These are phyloP conservation scores for Podila verticillata DNA, from an alignment of 192 early-diverging fungal genomes.

Conservation along the genomic window DNA sequence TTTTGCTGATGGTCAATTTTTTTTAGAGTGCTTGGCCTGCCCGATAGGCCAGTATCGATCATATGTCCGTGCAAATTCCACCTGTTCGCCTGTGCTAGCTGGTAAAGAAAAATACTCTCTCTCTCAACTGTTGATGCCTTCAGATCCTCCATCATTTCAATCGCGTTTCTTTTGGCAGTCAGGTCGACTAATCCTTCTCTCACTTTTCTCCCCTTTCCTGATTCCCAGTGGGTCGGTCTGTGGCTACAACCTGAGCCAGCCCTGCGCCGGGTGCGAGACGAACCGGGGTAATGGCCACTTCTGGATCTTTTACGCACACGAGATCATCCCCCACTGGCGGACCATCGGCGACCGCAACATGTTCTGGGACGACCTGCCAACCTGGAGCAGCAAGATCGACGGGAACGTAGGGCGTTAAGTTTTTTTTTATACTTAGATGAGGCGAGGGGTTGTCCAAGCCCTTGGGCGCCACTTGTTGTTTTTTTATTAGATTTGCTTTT, in stretches of 20 bases:
- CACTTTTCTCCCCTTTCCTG: neutral
- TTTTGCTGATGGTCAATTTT: neutral
- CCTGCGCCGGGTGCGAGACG: slow-evolving; percentile 45
- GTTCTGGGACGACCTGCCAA: slow-evolving; percentile 51
- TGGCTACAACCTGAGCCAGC: slow-evolving; percentile 47
- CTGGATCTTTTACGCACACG: slow-evolving; percentile 51
- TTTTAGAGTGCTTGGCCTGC: slow-evolving; percentile 32
- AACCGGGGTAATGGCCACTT: slow-evolving; percentile 51
- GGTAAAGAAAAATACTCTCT: slow-evolving; percentile 5
- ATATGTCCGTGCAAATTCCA: slow-evolving; percentile 52
- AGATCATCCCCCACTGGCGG: slow-evolving; percentile 42
- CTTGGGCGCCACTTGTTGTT: no score
- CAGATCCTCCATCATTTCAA: no score
- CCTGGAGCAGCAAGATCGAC: slow-evolving; percentile 36
- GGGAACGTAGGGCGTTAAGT: slow-evolving; percentile 43
- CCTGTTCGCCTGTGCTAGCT: slow-evolving; percentile 48
- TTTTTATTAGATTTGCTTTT: no score
- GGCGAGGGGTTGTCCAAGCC: no score
- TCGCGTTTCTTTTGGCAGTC: no score
- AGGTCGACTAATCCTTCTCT: no score
- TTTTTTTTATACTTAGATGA: neutral
- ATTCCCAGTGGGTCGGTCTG: slow-evolving; percentile 35
- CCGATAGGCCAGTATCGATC: slow-evolving; percentile 47
- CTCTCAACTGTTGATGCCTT: neutral
- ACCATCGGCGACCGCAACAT: slow-evolving; percentile 44